Percentiles rank a stretch among this genome's conserved stretches.
These are phyloP conservation scores for Sphagnurus paluster DNA, from an alignment of 1,284 basidiomycete genomes.

Conservation along the genomic window DNA sequence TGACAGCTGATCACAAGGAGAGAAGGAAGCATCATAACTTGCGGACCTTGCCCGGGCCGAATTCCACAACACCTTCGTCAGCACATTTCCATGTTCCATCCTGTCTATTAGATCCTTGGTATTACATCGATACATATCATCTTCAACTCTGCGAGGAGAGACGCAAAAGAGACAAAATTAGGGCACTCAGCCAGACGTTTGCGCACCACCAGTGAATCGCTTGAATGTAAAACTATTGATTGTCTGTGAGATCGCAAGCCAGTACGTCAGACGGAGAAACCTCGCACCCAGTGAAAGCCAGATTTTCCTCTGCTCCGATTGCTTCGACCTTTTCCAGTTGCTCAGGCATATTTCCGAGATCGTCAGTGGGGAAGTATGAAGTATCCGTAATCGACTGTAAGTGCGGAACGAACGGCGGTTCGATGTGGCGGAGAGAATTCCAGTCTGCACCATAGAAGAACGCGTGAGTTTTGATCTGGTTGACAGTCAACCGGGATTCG, in stretches of 20 bases:
- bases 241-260: background rate
- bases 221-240: slow-evolving; percentile 78
- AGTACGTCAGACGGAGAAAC: background rate
- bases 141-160: slow-evolving; percentile 1
- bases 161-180: slow-evolving; percentile 3
- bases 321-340: slow-evolving; percentile 71
- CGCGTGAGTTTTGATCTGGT: slow-evolving; percentile 91
- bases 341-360: slow-evolving; percentile 83
- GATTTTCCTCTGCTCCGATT: slow-evolving; percentile 80
- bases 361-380: slow-evolving; percentile 96
- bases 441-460: slow-evolving; percentile 99
- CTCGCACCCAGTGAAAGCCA: slow-evolving; percentile 88
- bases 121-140: slow-evolving; percentile 15
- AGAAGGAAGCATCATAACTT: slow-evolving; percentile 1
- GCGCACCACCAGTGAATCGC: slow-evolving; percentile 57
- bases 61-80: background rate
- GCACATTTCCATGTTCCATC: slow-evolving; percentile 3
- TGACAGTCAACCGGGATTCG: slow-evolving; percentile 76
- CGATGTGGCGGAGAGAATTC: slow-evolving; percentile 87
- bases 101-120: slow-evolving; percentile 11
- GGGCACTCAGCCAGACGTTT: slow-evolving; percentile 19
- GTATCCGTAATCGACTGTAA: slow-evolving; percentile 93
- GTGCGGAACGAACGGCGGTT: slow-evolving; percentile 94
- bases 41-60: slow-evolving; percentile 9
- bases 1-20: slow-evolving; percentile 14